A percentile compares a stretch with the other conserved stretches of the same genome.
Conservation (phyloP, 352 stramenopile genomes). For the Globisporangium lucens region DNA sequence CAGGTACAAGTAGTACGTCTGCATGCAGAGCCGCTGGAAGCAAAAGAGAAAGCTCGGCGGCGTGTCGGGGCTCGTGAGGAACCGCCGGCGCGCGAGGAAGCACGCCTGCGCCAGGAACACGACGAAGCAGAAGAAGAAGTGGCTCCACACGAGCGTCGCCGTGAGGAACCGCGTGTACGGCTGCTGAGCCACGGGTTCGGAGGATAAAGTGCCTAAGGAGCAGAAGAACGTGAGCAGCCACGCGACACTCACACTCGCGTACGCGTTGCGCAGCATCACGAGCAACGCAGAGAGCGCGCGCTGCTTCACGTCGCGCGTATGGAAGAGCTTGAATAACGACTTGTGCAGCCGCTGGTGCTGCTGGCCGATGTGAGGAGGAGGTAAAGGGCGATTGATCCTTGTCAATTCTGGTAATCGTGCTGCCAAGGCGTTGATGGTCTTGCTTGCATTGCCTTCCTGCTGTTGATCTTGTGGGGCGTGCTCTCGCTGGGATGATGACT, state of each 20-base stretch:
- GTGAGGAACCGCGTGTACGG: conserved; percentile 1
- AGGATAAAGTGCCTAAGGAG: background rate
- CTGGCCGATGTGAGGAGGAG: background rate
- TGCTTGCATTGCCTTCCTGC: background rate
- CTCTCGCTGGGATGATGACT: background rate
- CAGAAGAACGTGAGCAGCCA: conserved; percentile 8
- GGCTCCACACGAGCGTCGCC: conserved; percentile 3
- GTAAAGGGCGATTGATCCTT: background rate
- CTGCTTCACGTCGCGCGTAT: background rate
- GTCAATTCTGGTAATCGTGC: background rate
- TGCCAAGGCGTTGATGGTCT: background rate
- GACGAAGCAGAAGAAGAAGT: conserved; percentile 5
- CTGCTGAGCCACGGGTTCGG: conserved; percentile 21
- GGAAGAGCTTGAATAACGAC: background rate
- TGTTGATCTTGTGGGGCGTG: background rate
- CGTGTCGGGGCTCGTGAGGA: background rate
- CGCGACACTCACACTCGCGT: background rate
- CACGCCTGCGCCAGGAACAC: conserved; percentile 1
- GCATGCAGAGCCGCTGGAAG: background rate
- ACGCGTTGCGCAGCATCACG: conserved; percentile 6
- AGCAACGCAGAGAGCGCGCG: background rate
- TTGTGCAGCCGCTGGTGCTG: background rate
- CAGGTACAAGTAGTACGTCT: conserved; percentile 9
- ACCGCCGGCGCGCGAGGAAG: background rate
- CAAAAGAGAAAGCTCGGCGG: conserved; percentile 3